These are phyloP conservation scores for Candolleomyces efflorescens DNA, from an alignment of 768 basidiomycete genomes.

Conservation along the genomic window DNA sequence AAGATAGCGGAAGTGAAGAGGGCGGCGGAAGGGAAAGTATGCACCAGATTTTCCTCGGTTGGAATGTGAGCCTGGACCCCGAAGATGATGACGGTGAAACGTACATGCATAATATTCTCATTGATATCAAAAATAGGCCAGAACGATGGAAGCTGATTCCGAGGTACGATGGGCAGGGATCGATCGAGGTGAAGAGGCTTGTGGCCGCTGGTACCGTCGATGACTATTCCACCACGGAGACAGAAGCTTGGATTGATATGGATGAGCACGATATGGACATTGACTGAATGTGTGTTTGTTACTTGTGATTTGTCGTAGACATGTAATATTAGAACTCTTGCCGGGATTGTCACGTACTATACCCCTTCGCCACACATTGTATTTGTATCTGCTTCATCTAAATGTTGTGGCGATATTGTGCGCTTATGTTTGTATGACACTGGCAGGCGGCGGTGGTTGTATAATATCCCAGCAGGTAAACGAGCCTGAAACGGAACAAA, in stretches of 20 bases:
- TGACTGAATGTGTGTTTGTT: not conserved
- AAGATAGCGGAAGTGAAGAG: slow-evolving; percentile 15
- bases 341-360: no score
- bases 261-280: slow-evolving; percentile 5
- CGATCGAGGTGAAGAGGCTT: slow-evolving; percentile 29
- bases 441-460: no score
- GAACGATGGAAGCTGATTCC: slow-evolving; percentile 29
- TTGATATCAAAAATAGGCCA: slow-evolving; percentile 27
- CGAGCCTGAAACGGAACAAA: no score
- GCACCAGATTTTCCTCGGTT: slow-evolving; percentile 58
- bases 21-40: slow-evolving; percentile 23
- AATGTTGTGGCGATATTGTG: no score
- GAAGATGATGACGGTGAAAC: slow-evolving; percentile 41
- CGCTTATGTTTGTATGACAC: no score
- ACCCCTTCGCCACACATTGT: no score
- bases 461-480: no score
- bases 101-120: slow-evolving; percentile 38
- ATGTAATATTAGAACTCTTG: no score
- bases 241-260: slow-evolving; percentile 16
- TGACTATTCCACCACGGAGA: slow-evolving; percentile 32
- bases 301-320: no score
- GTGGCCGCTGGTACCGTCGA: slow-evolving; percentile 25
- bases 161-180: slow-evolving; percentile 17
- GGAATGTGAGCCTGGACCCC: slow-evolving; percentile 54
- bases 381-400: no score